A percentile compares a stretch with the other conserved stretches of the same genome.
Evolutionary conservation across 2,329 filamentous ascomycete genomes (phyloP).

Genomic region (Colletotrichum destructivum): DNA sequence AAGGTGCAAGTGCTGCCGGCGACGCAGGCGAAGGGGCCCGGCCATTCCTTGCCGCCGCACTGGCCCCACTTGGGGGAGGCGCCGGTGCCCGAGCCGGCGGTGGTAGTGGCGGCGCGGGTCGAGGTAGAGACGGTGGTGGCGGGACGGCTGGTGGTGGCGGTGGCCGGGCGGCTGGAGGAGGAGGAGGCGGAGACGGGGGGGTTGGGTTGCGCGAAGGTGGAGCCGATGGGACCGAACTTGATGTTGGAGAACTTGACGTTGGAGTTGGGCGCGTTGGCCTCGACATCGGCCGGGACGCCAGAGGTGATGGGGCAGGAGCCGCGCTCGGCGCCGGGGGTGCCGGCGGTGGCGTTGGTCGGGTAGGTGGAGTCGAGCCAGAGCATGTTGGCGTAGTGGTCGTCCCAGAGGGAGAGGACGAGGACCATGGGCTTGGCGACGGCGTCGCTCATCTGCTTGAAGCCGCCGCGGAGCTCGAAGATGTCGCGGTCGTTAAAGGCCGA

Average conservation of each 20-base stretch:
- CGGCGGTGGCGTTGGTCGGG: constrained; percentile 60
- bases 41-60: constrained; percentile 55
- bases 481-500: constrained; percentile 67
- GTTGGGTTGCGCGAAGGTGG: constrained; percentile 58
- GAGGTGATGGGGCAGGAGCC: constrained; percentile 68
- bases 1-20: constrained; percentile 54
- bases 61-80: constrained; percentile 52
- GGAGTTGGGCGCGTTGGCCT: constrained; percentile 61
- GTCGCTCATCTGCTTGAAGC: constrained; percentile 69
- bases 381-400: constrained; percentile 61
- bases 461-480: constrained; percentile 70
- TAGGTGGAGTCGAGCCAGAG: constrained; percentile 81
- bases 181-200: constrained; percentile 16
- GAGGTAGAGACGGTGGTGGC: constrained; percentile 27
- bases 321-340: constrained; percentile 63
- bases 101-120: constrained; percentile 10
- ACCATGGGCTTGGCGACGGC: constrained; percentile 61
- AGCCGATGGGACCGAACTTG: constrained; percentile 70
- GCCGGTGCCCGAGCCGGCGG: constrained; percentile 40
- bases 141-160: constrained; percentile 36
- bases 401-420: constrained; percentile 69
- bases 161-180: constrained; percentile 28
- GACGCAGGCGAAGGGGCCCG: constrained; percentile 54
- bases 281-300: constrained; percentile 66
- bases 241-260: constrained; percentile 70